Base-by-base conservation (phyloP, 1,284 basidiomycete genomes). In the Golubevia pallescens region DNA sequence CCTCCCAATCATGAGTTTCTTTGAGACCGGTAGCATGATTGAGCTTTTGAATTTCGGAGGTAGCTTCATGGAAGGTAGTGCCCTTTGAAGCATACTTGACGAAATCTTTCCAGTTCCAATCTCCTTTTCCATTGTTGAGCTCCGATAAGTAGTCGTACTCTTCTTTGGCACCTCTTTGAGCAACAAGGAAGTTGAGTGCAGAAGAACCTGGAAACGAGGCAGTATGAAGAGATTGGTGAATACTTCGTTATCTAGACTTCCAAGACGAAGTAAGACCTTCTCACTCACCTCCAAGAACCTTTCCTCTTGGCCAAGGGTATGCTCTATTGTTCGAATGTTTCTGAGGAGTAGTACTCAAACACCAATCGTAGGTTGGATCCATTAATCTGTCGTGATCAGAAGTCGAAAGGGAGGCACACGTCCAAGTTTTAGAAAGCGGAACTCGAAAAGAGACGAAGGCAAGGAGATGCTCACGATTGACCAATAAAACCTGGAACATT, bases 331-430 rank as follows among this genome's bases (percentile, higher is more conserved):
- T 74, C 13, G 71, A 71, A 58, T 76, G 66, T 24, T 57, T 32
- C 58, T 76, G 70, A 1, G 72, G 69, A 19, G 66, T 69, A 58
- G 74, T 74, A 57, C 68, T 61, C 53, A 68, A 62, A 54, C 67
- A 70, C 69, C 69, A 76, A 53, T 76, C 71, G 66, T 76, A 76
- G 32, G 73, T 68, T 1, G 74, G 70, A 63, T 76, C 62, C 74
- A 76, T 76, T 23, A 74, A n/a, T n/a, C n/a, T n/a, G n/a, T n/a
- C n/a, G n/a, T n/a, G n/a, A n/a, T n/a, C n/a, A n/a, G n/a, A n/a
- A n/a, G n/a, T n/a, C n/a, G n/a, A n/a, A n/a, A n/a, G n/a, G n/a
- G n/a, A n/a, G n/a, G n/a, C n/a, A n/a, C n/a, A n/a, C n/a, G n/a
- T n/a, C n/a, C n/a, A n/a, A n/a, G n/a, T 19, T 68, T 69, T 6